A percentile compares a stretch with the other conserved stretches of the same genome.
Evolutionary conservation across 2,329 filamentous ascomycete genomes (phyloP).

Genomic region (Colletotrichum agaves): DNA sequence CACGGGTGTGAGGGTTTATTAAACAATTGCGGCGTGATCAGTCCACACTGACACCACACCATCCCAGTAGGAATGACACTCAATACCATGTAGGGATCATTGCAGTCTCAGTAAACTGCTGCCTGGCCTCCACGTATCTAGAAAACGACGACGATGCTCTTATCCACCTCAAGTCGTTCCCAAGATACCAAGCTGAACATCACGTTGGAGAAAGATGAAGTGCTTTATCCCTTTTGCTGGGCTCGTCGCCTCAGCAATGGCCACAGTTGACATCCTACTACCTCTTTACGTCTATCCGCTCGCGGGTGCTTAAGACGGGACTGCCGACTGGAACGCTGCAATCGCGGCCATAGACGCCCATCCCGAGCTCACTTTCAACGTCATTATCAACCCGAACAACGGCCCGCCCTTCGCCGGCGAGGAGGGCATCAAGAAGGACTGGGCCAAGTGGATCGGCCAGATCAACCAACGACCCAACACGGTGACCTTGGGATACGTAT

Average conservation of each 20-base stretch:
- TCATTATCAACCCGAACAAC: conserved; percentile 13
- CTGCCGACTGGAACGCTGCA: conserved; percentile 8
- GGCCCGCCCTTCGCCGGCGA: conserved; percentile 12
- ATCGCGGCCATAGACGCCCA: conserved; percentile 18
- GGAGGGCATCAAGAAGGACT: conserved; percentile 16
- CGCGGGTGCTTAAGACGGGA: conserved; percentile 1
- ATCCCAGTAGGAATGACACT: no score
- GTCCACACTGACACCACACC: no score
- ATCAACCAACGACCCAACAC: conserved; percentile 13
- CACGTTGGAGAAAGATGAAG: background rate
- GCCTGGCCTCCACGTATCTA: no score
- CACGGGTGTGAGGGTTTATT: no score
- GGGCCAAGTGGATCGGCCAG: conserved; percentile 20
- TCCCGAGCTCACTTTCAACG: conserved; percentile 7
- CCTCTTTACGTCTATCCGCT: conserved; percentile 17
- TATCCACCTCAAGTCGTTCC: no score
- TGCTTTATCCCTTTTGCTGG: background rate
- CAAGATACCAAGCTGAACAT: background rate
- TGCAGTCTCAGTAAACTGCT: no score
- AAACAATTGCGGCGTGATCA: no score
- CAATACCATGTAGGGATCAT: no score
- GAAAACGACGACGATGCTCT: no score
- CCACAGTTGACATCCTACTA: conserved; percentile 4
- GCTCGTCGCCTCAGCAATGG: background rate
- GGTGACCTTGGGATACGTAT: conserved; percentile 17